Evolutionary conservation across 805 yeast species (phyloP).

Genomic region (Gaillardinia entomophila): DNA sequence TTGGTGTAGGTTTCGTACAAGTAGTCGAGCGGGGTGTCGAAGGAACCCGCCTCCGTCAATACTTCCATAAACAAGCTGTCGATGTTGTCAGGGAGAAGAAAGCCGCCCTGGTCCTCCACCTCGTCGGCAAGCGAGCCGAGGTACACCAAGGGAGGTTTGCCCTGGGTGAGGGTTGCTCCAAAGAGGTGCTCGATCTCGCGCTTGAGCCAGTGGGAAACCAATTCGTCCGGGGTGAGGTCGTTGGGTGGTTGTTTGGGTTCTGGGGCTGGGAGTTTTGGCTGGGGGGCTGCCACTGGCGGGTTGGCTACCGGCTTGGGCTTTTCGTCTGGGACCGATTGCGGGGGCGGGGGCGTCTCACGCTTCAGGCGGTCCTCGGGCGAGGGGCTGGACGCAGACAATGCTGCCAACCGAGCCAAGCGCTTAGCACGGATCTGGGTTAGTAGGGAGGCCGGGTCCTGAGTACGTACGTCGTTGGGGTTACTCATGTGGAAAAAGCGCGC

Average conservation of each 20-base stretch:
- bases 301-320: too few species aligned
- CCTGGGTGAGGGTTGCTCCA: conserved; percentile 23
- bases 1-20: conserved; percentile 40
- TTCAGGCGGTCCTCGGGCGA: background rate
- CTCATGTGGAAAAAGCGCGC: background rate
- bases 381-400: conserved; percentile 1
- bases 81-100: conserved; percentile 25
- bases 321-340: too few species aligned
- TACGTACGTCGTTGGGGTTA: conserved; percentile 10
- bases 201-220: conserved; percentile 37
- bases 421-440: conserved; percentile 40
- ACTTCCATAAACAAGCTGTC: conserved; percentile 53
- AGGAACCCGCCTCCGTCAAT: conserved; percentile 46
- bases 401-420: conserved; percentile 46
- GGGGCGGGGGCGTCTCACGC: too few species aligned
- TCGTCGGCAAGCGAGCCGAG: conserved; percentile 21
- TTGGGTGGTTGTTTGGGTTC: too few species aligned
- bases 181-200: conserved; percentile 31
- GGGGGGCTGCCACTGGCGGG: too few species aligned
- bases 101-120: conserved; percentile 6
- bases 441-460: background rate
- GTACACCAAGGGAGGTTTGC: conserved; percentile 8
- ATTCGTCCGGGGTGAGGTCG: conserved; percentile 8
- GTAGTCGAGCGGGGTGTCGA: conserved; percentile 40
- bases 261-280: too few species aligned